A percentile compares a stretch with the other conserved stretches of the same genome.
Conservation (phyloP, 2,329 filamentous ascomycete species). For the Diaporthe sp. region DNA sequence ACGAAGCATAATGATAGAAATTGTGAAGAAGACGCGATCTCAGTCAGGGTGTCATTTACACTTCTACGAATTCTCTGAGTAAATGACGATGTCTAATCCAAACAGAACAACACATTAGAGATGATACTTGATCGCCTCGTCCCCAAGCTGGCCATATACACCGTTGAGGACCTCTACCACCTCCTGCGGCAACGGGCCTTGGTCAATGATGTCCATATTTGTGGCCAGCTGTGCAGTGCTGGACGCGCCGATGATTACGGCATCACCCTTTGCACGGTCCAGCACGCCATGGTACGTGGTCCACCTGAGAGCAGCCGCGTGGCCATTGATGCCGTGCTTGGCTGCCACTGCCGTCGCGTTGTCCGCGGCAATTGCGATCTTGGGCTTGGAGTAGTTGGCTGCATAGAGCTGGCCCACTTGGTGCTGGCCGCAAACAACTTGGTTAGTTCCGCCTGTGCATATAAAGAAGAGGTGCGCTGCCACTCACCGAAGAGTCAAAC, state of each 20-base stretch:
- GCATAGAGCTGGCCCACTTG: constrained; percentile 46
- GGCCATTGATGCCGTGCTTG: constrained; percentile 54
- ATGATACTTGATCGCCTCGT: not conserved
- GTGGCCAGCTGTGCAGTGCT: constrained; percentile 52
- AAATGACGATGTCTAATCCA: not conserved
- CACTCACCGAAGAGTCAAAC: constrained; percentile 47
- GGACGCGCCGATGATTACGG: constrained; percentile 53
- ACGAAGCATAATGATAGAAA: not conserved
- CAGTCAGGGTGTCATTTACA: not conserved
- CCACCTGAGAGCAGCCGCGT: constrained; percentile 60
- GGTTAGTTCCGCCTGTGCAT: not conserved
- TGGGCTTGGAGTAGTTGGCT: constrained; percentile 47
- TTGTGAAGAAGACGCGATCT: not conserved
- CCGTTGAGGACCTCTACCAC: constrained; percentile 44
- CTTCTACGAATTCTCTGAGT: not conserved
- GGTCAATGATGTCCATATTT: constrained; percentile 53
- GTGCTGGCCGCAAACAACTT: not conserved
- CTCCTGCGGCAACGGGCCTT: constrained; percentile 57
- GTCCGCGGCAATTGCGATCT: constrained; percentile 48
- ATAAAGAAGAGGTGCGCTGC: not conserved
- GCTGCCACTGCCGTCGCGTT: constrained; percentile 46
- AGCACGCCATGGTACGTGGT: constrained; percentile 54
- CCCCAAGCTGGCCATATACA: constrained; percentile 30
- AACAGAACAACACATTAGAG: not conserved
- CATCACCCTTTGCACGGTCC: constrained; percentile 50